phyloP scores from a whole-genome alignment of 148 eudicot genomes.

The Camellia lanceoleosa region DNA sequence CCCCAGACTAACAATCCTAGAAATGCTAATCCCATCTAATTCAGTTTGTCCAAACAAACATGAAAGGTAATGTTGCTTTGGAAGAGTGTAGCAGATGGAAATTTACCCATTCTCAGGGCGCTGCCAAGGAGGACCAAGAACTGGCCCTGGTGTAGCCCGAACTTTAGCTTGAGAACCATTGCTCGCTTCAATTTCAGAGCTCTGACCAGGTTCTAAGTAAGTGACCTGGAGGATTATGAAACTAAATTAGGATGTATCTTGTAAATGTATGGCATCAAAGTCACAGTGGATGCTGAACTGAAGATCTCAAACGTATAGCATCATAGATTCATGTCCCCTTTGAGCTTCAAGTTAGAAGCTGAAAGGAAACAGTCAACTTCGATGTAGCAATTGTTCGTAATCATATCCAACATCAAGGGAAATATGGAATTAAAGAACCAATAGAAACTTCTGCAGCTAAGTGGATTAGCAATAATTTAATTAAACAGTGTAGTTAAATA shows the following conservation, averaged over 20 bases:
- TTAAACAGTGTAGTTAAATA: background rate
- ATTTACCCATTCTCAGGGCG: slow-evolving; percentile 95
- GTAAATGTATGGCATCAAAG: background rate
- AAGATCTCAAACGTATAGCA: background rate
- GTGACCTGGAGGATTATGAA: slow-evolving; percentile 42
- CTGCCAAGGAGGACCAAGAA: slow-evolving; percentile 99
- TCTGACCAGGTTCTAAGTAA: slow-evolving; percentile 87
- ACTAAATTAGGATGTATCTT: background rate
- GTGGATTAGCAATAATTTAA: background rate
- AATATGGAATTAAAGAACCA: background rate
- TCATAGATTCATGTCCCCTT: background rate
- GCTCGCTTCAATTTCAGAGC: slow-evolving; percentile 52
- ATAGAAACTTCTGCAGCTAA: background rate
- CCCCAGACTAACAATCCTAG: no score
- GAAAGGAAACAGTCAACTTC: background rate
- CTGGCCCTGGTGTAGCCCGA: slow-evolving; percentile 85
- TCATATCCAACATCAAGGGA: background rate
- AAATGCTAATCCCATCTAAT: no score
- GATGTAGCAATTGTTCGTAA: background rate
- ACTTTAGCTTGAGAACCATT: slow-evolving; percentile 53
- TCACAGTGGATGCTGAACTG: background rate
- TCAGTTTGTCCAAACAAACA: background rate
- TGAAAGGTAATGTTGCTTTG: background rate
- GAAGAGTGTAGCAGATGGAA: background rate
- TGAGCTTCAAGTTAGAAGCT: background rate